These are phyloP conservation scores for Arabis hirsuta DNA, from an alignment of 345 rosid genomes.

Conservation along the genomic window DNA sequence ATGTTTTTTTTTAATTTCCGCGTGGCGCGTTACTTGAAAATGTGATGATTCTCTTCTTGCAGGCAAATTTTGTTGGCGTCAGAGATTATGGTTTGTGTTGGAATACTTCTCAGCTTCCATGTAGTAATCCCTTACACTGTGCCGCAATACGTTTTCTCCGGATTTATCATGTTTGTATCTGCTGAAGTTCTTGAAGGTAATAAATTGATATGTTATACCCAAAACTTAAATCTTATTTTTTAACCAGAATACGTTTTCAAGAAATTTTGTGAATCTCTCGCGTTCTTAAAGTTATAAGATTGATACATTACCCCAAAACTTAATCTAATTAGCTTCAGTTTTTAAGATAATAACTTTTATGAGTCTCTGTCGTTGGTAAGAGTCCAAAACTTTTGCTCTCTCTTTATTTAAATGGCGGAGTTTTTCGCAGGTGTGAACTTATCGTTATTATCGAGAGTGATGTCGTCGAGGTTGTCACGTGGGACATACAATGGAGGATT, in stretches of 20 bases:
- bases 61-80: constrained; percentile 94
- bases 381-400: no score
- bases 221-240: no score
- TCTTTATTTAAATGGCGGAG: not conserved
- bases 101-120: constrained; percentile 86
- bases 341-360: not conserved
- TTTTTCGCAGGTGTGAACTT: constrained; percentile 74
- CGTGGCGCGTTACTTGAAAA: not conserved
- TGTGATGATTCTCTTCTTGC: constrained; percentile 36
- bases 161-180: constrained; percentile 83
- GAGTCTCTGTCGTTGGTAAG: no score
- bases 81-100: constrained; percentile 80
- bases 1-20: not conserved
- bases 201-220: not conserved
- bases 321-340: not conserved
- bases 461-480: constrained; percentile 92
- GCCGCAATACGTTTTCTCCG: constrained; percentile 86
- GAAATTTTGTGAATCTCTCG: not conserved
- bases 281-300: not conserved
- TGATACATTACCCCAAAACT: constrained; percentile 13
- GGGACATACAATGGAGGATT: constrained; percentile 95
- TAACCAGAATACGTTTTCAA: no score
- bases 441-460: constrained; percentile 86
- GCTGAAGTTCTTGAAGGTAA: constrained; percentile 99
- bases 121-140: constrained; percentile 63